phyloP scores from a whole-genome alignment of 2,329 filamentous ascomycete species.

The Fusarium temperatum region DNA sequence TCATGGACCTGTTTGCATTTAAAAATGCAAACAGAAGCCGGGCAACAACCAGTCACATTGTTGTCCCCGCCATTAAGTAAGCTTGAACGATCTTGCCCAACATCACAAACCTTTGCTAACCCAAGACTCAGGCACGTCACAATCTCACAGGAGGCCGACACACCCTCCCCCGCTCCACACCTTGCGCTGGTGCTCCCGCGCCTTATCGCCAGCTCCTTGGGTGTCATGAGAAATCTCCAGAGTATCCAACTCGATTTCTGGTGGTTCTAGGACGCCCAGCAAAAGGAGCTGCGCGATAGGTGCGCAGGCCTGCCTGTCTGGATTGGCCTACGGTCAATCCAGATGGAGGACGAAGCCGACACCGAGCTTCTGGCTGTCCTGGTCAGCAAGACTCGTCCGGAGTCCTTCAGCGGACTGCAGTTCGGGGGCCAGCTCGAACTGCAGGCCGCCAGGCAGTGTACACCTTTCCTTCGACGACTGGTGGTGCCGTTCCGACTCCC shows the following conservation, averaged over 20 bases:
- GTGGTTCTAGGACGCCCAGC: neutral
- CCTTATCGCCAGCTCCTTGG: neutral
- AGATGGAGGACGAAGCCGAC: neutral
- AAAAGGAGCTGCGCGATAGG: neutral
- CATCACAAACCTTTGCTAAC: neutral
- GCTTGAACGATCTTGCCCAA: too few species aligned
- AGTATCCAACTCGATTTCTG: neutral
- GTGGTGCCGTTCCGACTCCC: neutral
- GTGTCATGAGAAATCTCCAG: neutral
- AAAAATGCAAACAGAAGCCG: neutral
- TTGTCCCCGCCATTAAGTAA: neutral
- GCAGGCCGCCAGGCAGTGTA: neutral
- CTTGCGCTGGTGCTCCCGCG: neutral
- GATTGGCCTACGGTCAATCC: neutral
- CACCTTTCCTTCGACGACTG: rapidly evolving
- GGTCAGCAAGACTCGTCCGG: neutral
- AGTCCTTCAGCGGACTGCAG: neutral
- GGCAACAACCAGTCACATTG: neutral
- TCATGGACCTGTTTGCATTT: too few species aligned
- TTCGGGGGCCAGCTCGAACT: neutral
- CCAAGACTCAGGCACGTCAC: neutral
- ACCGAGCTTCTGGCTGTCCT: neutral
- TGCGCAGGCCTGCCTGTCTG: neutral
- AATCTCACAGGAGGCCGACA: neutral
- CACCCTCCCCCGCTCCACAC: rapidly evolving